Evolutionary conservation across 2,329 filamentous ascomycete species (phyloP).

Genomic region (Calonectria leucothoes): DNA sequence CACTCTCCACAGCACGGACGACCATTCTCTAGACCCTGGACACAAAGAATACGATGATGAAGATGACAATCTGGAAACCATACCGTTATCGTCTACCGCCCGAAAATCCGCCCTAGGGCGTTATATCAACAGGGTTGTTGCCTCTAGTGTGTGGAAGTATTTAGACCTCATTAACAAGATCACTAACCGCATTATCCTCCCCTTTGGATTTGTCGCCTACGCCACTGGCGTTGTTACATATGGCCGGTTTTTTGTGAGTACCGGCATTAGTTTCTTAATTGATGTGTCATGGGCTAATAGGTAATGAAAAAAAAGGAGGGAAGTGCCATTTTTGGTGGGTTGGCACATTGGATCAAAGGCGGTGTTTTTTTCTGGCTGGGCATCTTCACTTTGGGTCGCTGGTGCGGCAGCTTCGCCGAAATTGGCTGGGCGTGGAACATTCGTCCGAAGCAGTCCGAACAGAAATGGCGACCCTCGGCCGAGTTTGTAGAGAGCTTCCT

Average conservation of each 20-base stretch:
- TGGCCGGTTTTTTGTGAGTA: conserved; percentile 84
- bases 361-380: conserved; percentile 96
- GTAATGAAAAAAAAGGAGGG: conserved; percentile 66
- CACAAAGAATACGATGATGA: conserved; percentile 63
- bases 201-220: conserved; percentile 81
- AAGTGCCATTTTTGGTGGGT: conserved; percentile 78
- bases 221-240: conserved; percentile 80
- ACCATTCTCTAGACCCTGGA: conserved; percentile 49
- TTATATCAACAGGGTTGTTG: conserved; percentile 66
- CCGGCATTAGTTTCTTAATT: not conserved
- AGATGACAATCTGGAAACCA: conserved; percentile 53
- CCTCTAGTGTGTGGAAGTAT: conserved; percentile 66
- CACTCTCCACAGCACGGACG: conserved; percentile 59
- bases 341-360: conserved; percentile 95
- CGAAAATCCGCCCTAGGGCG: conserved; percentile 64
- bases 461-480: conserved; percentile 79
- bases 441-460: conserved; percentile 68
- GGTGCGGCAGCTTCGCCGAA: conserved; percentile 90
- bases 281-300: conserved; percentile 8
- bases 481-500: conserved; percentile 92
- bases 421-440: conserved; percentile 97
- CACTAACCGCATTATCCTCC: conserved; percentile 81
- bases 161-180: conserved; percentile 72
- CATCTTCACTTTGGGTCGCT: conserved; percentile 85
- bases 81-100: conserved; percentile 40